Base-by-base conservation (phyloP, 345 rosid species). In the Dovyalis caffra region DNA sequence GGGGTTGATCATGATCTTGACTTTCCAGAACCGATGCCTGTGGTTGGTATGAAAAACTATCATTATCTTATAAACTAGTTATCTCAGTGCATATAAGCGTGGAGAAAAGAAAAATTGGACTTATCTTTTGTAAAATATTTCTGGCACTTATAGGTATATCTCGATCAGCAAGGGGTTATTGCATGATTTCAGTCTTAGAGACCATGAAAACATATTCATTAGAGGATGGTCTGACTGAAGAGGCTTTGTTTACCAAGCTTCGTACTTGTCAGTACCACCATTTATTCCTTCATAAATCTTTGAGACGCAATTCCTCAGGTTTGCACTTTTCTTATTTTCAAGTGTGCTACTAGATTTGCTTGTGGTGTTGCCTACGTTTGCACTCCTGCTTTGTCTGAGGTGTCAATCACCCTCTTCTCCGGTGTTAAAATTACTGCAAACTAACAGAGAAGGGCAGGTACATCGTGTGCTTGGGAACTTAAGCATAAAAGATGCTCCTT, bases 11-110 rank as follows among this genome's bases (percentile, higher is more conserved):
- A 95, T 32, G 98, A 95, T 89, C 90, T 95, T 78, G 99, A 95
- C 69, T 95, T 95, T 83, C 99, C 99, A 29, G 97, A 95, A 71
- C 98, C 99, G 67, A 91, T 95, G 97, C 99, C 97, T 40, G 96
- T 95, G 29, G 82, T 93, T 75, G 99, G 98, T 95, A 88, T 78
- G 65, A 64, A 70, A 21, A 28, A 29, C 53, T 45, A 25, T 65
- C 31, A 60, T 43, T 67, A 32, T 72, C 47, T 23, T 35, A 6
- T 76, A 11, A 34, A 49, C 23, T 64, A 53, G 23, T 57, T 16
- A 10, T 60, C n/a, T 57, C 14, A 32, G 29, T 6, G 21, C 18
- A 64, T 76, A 47, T 4, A 47, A 16, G 53, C 20, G 15, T 16
- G 8, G 53, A 47, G 53, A 15, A 16, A 21, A n/a, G n/a, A 10